Percentiles rank a stretch among this genome's conserved stretches.
Conservation (phyloP, 306 rosid species). For the Acacia melanoxylon region DNA sequence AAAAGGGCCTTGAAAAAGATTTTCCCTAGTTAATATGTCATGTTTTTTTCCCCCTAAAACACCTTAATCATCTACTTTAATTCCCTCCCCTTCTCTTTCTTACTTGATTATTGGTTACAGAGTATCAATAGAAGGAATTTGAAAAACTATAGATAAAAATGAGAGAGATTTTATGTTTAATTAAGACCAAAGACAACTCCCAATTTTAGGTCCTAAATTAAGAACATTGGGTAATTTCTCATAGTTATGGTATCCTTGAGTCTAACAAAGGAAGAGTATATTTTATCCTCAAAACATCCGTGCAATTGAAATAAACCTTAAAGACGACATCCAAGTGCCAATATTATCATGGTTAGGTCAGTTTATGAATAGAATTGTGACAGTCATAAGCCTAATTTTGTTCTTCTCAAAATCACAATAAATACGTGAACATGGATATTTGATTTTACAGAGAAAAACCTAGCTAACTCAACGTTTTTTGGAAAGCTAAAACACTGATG, state of each 20-base stretch:
- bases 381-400: conserved; percentile 55
- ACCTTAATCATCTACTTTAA: no score
- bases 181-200: no score
- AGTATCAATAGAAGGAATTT: no score
- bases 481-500: conserved; percentile 39
- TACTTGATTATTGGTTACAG: no score
- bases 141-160: no score
- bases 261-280: background rate
- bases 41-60: no score
- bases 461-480: conserved; percentile 27
- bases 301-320: background rate
- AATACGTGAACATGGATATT: conserved; percentile 36
- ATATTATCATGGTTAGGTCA: conserved; percentile 24
- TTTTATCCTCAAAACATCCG: background rate
- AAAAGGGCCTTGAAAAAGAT: no score
- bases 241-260: background rate
- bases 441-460: conserved; percentile 30
- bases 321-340: background rate
- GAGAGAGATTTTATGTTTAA: no score
- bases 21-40: no score
- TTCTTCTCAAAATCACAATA: conserved; percentile 60
- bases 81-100: no score
- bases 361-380: conserved; percentile 30
- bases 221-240: no score
- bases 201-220: no score